Evolutionary conservation across 352 stramenopile species (phyloP), one percentile per base, ranked within the genome.

Genomic region (Globisporangium cystogenes): DNA sequence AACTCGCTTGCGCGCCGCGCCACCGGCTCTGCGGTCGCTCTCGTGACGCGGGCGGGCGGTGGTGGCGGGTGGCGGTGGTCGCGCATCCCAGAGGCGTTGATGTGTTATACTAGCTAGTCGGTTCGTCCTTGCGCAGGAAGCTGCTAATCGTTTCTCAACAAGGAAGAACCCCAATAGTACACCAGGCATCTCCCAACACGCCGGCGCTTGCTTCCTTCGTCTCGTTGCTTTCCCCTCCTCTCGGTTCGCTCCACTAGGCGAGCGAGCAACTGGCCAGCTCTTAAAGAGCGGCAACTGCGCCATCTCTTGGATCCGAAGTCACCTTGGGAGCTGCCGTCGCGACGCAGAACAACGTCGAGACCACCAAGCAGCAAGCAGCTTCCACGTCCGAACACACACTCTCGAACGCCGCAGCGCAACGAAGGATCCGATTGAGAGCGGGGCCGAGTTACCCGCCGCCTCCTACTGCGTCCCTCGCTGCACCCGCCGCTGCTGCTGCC

Each of bases 111-210:
- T 62, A 61, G 55, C 55, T 59, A 59, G 51, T 63, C 50, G 39
- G 49, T 56, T 53, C 36, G 45, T 55, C 47, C 33, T 48, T 46
- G 27, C 20, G 37, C 31, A 31, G 37, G 49, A 33, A 60, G 53
- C 63, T 65, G 74, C 68, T 62, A 64, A 67, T 76, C 62, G 46
- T 62, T 43, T 43, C 37, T 43, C 66, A 76, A 74, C 64, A 74
- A 58, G 56, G 57, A 68, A 72, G 56, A 64, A 74, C 70, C 66
- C 58, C 54, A 77, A 68, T 80, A 81, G 73, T 78, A 83, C 70
- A 62, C 70, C 72, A 82, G 72, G 69, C 69, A 77, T 68, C 68
- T 65, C 48, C 64, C 65, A 52, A 51, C 52, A 58, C 53, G 50
- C 59, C 48, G 3, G 8, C 21, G 2, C 5, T 33, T 16, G 42